Evolutionary conservation across 225 moss, liverwort and hornwort genomes (phyloP).

Genomic region (Ulota crispa): DNA sequence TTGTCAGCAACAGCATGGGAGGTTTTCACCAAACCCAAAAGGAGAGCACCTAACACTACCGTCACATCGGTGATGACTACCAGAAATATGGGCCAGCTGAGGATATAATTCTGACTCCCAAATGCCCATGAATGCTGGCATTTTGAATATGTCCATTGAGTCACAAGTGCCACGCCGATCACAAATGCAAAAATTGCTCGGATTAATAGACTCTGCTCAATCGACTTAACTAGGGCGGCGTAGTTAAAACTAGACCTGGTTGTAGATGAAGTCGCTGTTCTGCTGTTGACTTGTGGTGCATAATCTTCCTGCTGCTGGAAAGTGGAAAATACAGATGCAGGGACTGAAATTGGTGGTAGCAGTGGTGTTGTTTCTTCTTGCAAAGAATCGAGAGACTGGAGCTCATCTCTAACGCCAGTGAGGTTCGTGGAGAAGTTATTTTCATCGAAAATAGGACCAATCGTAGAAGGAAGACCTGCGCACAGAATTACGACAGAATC

Average conservation of each 20-base stretch:
- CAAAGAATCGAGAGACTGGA: conserved; percentile 21
- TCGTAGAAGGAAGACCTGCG: conserved; percentile 29
- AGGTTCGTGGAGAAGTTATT: conserved; percentile 22
- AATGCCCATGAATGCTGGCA: conserved; percentile 35
- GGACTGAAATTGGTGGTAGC: conserved; percentile 7
- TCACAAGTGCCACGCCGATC: conserved; percentile 47
- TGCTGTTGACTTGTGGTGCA: background rate
- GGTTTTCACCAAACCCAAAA: conserved; percentile 47
- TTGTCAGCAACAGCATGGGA: conserved; percentile 18
- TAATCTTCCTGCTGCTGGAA: conserved; percentile 21
- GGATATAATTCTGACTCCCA: conserved; percentile 37
- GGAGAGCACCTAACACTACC: conserved; percentile 52
- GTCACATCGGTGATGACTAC: conserved; percentile 67
- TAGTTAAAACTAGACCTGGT: conserved; percentile 32
- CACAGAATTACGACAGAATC: background rate
- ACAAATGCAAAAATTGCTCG: conserved; percentile 48
- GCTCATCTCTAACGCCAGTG: conserved; percentile 19
- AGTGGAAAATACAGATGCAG: conserved; percentile 19
- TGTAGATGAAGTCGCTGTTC: background rate
- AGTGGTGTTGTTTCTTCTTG: conserved; percentile 26
- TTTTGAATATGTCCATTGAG: conserved; percentile 42
- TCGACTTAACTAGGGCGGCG: conserved; percentile 33
- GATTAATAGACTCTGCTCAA: conserved; percentile 37
- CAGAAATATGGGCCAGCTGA: conserved; percentile 68
- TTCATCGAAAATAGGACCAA: conserved; percentile 15